These are phyloP conservation scores for Tetrapisispora namnaoensis DNA, from an alignment of 805 yeast genomes.

Conservation along the genomic window DNA sequence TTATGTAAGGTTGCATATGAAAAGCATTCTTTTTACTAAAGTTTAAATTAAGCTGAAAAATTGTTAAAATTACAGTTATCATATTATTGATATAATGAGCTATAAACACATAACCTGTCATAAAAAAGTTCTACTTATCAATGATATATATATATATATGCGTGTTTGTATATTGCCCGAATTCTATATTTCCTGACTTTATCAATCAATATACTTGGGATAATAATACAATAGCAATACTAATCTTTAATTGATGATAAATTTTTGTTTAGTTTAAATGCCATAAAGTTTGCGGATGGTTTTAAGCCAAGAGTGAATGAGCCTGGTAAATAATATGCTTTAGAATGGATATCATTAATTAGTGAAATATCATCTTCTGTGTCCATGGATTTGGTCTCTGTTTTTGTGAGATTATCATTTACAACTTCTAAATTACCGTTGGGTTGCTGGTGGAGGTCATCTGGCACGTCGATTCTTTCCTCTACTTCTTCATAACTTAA, in stretches of 20 bases:
- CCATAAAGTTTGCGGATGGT: constrained; percentile 66
- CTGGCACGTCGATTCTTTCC: constrained; percentile 5
- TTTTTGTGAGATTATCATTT: constrained; percentile 11
- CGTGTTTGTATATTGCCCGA: too few species aligned
- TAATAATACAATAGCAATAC: too few species aligned
- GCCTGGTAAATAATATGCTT: constrained; percentile 13
- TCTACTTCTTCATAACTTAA: constrained; percentile 17
- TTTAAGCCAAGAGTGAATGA: constrained; percentile 31
- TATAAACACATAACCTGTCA: too few species aligned
- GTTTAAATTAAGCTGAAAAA: background rate
- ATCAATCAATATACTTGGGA: too few species aligned
- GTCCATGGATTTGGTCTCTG: constrained; percentile 7
- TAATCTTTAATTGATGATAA: background rate
- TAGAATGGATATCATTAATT: constrained; percentile 10
- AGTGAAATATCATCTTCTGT: constrained; percentile 6
- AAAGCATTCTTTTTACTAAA: too few species aligned
- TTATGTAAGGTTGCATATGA: too few species aligned
- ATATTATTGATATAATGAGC: background rate
- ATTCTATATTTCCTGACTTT: too few species aligned
- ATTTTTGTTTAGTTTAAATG: constrained; percentile 35
- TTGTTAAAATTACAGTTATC: background rate
- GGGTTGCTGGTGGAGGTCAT: background rate
- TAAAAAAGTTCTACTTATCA: too few species aligned
- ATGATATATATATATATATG: too few species aligned
- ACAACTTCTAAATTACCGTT: background rate